A percentile compares a stretch with the other conserved stretches of the same genome.
These are phyloP conservation scores for Ceratobasidium sp. DNA, from an alignment of 1,284 basidiomycete species.

Conservation along the genomic window DNA sequence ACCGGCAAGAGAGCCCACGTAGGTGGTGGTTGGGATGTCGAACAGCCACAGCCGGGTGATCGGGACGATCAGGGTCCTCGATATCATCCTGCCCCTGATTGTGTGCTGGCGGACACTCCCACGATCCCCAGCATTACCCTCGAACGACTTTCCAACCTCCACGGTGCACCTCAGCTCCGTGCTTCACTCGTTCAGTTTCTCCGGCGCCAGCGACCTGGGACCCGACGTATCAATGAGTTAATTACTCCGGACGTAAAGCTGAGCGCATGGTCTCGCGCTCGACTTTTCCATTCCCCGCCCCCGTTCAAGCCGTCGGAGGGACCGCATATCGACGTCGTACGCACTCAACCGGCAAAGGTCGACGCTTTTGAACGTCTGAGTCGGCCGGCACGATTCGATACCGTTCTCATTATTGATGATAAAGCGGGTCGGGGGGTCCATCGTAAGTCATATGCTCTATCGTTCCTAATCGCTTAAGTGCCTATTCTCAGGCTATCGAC, in stretches of 20 bases:
- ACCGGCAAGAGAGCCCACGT: no score
- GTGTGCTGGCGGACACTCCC: background rate
- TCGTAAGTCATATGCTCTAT: background rate
- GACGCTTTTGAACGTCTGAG: background rate
- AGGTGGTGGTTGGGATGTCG: background rate
- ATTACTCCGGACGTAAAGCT: background rate
- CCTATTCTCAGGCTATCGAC: conserved; percentile 2
- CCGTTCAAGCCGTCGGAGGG: conserved; percentile 16
- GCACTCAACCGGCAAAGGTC: background rate
- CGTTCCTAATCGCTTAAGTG: no score
- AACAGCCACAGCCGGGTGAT: background rate
- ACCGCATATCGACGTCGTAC: background rate
- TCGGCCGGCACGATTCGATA: conserved; percentile 3
- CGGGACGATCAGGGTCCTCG: background rate
- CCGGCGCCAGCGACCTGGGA: no score
- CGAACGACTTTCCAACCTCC: background rate
- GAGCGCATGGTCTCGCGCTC: background rate
- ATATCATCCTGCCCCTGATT: background rate
- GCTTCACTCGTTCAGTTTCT: background rate
- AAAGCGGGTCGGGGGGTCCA: background rate
- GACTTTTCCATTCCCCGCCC: conserved; percentile 20
- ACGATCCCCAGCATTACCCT: background rate
- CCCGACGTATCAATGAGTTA: background rate
- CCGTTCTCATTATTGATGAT: background rate
- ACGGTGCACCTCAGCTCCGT: background rate